Evolutionary conservation across 2,329 filamentous ascomycete genomes (phyloP), one percentile per base, ranked within the genome.

Genomic region (Hypoxylon sp.): DNA sequence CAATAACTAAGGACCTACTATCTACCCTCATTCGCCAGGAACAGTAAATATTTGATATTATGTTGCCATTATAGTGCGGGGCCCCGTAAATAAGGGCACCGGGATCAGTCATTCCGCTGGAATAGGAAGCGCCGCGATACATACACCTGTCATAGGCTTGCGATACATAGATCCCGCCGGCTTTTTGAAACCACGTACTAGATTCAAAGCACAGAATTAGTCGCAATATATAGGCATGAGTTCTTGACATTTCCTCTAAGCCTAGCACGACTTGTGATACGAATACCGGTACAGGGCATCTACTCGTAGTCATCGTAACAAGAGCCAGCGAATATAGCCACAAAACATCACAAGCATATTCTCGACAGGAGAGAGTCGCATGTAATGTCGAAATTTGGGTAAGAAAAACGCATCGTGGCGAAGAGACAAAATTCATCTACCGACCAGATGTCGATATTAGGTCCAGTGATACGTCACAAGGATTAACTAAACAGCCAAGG

Each of bases 11-110:
- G 61, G 66, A 61, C 55, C 51, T 13, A 48, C 20, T 58, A 8
- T 59, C 56, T 40, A 31, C 13, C n/a, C 46, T 62, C 53, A 71
- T 71, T 73, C 49, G 66, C 66, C 56, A 63, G 46, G 14, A 68
- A 66, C 53, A 50, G 42, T 14, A 61, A 55, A 4, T 22, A 42
- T 50, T 57, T 57, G 31, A 69, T 68, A 69, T 66, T 59, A 58
- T 50, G 40, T 42, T 37, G 27, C 55, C 14, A 33, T 14, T 64
- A 58, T 61, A 61, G 44, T 70, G 71, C 71, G 69, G 71, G 66
- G 71, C 20, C 17, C 17, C 35, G 51, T 48, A 22, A 67, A 63
- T 44, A 68, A 53, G 40, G 46, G 42, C 51, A 25, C 35, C 61
- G 50, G 66, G 48, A 33, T 44, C 25, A 42, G 33, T 49, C 53